These are phyloP conservation scores for Mangifera indica DNA, from an alignment of 345 rosid genomes.

Conservation along the genomic window DNA sequence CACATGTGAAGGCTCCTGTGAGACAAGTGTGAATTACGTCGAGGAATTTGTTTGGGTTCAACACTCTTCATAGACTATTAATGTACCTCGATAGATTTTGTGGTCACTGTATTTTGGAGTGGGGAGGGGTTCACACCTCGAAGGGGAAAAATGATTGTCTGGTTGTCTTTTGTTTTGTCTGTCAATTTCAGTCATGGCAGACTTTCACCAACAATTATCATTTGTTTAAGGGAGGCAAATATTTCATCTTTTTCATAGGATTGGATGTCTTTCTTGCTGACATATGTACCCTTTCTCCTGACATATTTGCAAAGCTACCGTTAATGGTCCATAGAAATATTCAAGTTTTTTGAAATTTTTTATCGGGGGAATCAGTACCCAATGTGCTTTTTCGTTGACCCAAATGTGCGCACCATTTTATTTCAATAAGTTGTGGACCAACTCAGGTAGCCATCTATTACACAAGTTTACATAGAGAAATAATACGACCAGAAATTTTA, in stretches of 20 bases:
- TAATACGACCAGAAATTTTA: background rate
- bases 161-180: background rate
- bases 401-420: no score
- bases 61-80: slow-evolving; percentile 33
- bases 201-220: background rate
- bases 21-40: slow-evolving; percentile 46
- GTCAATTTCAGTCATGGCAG: background rate
- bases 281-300: no score
- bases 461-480: background rate
- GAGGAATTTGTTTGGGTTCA: slow-evolving; percentile 93
- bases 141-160: background rate
- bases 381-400: no score
- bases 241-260: background rate
- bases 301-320: no score
- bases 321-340: no score
- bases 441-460: background rate
- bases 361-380: no score
- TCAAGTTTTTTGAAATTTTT: no score
- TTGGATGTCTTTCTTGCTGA: background rate
- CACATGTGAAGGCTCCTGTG: slow-evolving; percentile 83
- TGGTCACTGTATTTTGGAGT: background rate
- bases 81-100: slow-evolving; percentile 19
- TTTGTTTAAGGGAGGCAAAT: background rate
- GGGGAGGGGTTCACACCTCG: no score
- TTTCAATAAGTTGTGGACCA: background rate